Evolutionary conservation across 495 filamentous ascomycete species (phyloP), one percentile per base, ranked within the genome.

Genomic region (Aspergillus kassunensis): DNA sequence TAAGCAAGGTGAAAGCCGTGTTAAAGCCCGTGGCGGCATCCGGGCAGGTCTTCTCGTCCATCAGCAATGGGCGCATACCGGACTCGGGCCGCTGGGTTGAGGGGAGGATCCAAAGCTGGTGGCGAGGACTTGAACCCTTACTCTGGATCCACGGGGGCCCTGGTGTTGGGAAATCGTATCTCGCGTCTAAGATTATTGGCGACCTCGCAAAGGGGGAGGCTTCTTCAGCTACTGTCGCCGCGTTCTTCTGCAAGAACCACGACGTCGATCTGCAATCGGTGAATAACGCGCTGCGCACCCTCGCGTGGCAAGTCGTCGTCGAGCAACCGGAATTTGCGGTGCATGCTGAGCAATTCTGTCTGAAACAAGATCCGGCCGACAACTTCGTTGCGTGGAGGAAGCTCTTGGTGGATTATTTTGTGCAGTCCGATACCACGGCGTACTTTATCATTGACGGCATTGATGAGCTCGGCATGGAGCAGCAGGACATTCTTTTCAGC

Each of bases 111-210:
- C 4, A 18, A 16, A 21, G 16, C 3, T 45, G 43, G 29, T 45
- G 27, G 43, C 2, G 21, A 12, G 12, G 43, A 0, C 13, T 16
- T 4, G 13, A 55, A 21, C 65, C 59, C 31, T 45, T 68, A 15
- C 58, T 70, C 24, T 68, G 60, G 65, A 47, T 70, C 19, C 64
- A 57, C 27, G 67, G 67, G n/a, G 58, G 47, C 11, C 60, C 59
- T 44, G 66, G 62, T 0, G 63, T 62, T 3, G 67, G 67, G 9
- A 70, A 70, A 43, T 66, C 67, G 0, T 64, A 59, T 56, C 46
- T 70, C 1, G 61, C 65, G 15, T 52, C 65, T 5, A 61, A 60
- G 42, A 57, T 68, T 13, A 62, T 69, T 19, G 45, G 4, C 1
- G 48, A 33, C 12, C 41, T 49, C 12, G 27, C 43, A 16, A 59